Base-by-base conservation (phyloP, 768 basidiomycete genomes). In the Kwoniella newhampshirensis region DNA sequence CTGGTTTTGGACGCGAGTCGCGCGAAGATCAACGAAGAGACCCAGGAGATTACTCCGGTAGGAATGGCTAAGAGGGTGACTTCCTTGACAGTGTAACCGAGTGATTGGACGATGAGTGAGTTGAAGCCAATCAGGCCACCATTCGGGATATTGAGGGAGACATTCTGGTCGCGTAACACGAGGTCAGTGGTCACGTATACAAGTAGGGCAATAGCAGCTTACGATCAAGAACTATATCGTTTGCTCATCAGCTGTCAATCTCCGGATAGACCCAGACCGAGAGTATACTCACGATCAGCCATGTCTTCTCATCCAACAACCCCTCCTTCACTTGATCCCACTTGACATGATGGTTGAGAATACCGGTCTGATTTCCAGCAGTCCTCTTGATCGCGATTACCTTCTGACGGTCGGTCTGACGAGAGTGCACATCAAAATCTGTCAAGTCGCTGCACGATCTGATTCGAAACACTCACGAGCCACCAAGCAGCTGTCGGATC, bases 341-440 rank as follows among this genome's bases (percentile, higher is more conserved):
- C 35, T 63, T 70, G 59, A 55, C 54, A 18, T 41, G 45, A 50
- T 63, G 51, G 50, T 64, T 70, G 27, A 55, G 47, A n/a, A 68
- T 43, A 18, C 70, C 70, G 11, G 70, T 68, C 4, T 54, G 54
- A 43, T 71, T 71, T 9, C 25, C 35, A 1, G 30, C 44, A 1
- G 54, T 52, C 6, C 70, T 53, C 21, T 28, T 13, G 37, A 58
- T 51, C 0, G 70, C 70, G 30, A 68, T 62, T n/a, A 68, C 57
- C 11, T 55, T 51, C 36, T 71, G 60, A n/a, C 67, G 59, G 5
- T 44, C 39, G 41, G 57, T 64, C 56, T 57, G 25, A 2, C 7
- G 17, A 8, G 8, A 17, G 5, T 13, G 21, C 32, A 7, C 2
- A 45, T 46, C 1, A 55, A 25, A 42, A n/a, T n/a, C n/a, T n/a